Evolutionary conservation across 2,329 filamentous ascomycete genomes (phyloP).

Genomic region (Mycocentrospora acerina): DNA sequence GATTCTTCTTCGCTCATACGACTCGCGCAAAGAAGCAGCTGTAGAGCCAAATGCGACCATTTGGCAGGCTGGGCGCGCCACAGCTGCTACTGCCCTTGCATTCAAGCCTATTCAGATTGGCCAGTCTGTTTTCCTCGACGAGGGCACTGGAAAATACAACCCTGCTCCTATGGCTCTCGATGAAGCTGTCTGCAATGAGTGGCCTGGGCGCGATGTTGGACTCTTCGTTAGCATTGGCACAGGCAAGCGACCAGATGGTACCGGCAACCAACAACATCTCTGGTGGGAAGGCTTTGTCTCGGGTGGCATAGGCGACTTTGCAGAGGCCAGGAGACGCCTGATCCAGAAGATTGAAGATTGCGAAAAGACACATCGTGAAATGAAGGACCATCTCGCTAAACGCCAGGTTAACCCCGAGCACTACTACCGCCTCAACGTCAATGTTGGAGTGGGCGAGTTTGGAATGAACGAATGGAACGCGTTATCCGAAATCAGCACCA

Average conservation of each 20-base stretch:
- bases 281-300: slow-evolving; percentile 90
- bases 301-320: slow-evolving; percentile 76
- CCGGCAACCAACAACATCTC: slow-evolving; percentile 66
- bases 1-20: slow-evolving; percentile 85
- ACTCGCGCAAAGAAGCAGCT: slow-evolving; percentile 86
- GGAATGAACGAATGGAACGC: slow-evolving; percentile 98
- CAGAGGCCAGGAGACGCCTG: slow-evolving; percentile 80
- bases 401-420: slow-evolving; percentile 82
- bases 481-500: slow-evolving; percentile 91
- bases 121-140: slow-evolving; percentile 90
- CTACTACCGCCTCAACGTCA: slow-evolving; percentile 96
- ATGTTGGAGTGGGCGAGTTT: slow-evolving; percentile 93
- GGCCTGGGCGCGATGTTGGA: slow-evolving; percentile 89
- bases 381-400: slow-evolving; percentile 77
- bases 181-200: slow-evolving; percentile 89
- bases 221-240: slow-evolving; percentile 95
- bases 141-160: slow-evolving; percentile 89
- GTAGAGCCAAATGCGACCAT: slow-evolving; percentile 93
- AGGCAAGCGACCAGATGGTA: slow-evolving; percentile 75
- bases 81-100: slow-evolving; percentile 82
- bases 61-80: slow-evolving; percentile 96
- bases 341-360: slow-evolving; percentile 95
- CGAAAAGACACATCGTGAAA: slow-evolving; percentile 83
- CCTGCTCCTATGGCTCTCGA: slow-evolving; percentile 82
- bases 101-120: slow-evolving; percentile 96